Base-by-base conservation (phyloP, 2,329 filamentous ascomycete genomes). In the Aspergillus bombycis region DNA sequence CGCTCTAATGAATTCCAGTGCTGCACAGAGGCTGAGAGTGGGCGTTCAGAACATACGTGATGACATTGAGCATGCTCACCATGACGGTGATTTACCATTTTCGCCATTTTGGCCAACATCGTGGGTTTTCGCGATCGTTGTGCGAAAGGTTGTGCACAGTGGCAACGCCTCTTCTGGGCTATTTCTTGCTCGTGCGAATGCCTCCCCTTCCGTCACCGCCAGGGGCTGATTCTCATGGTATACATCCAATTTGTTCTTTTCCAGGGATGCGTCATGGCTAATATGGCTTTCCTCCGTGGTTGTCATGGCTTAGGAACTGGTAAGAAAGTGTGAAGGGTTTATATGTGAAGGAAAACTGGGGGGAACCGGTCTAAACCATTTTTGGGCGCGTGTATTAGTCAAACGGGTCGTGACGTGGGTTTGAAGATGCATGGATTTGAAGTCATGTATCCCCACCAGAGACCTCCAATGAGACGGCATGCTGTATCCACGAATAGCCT, bases 1-100 rank as follows among this genome's bases (percentile, higher is more conserved):
- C 3, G 66, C 68, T 53, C 72, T 73, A 41, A 11, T 12, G 16
- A 19, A 10, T 1, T 6, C 65, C 54, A 64, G 57, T 26, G 36
- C 2, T 43, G 10, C 5, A 32, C 10, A 11, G 10, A 9, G 32
- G 19, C 14, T 14, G 6, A 12, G 19, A 1, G 23, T 34, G 9
- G 32, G 2, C 1, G 1, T 30, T 14, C 10, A 14, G 19, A 10
- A 62, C 58, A 10, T 68, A 74, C 71, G 72, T 74, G 61, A 74
- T 63, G 0, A 74, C 70, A 55, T 74, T 74, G 26, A 81, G 67
- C 63, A 75, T 71, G 62, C 79, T 76, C 23, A 74, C 76, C n/a
- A 81, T 68, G 36, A 72, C 68, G 7, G 77, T 80, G 45, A 80
- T 80, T 63, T 79, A 80, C 79, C 79, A 81, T 62, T 78, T 78